Evolutionary conservation across 2,329 filamentous ascomycete genomes (phyloP), one percentile per base, ranked within the genome.

Genomic region (Bisporella sp.): DNA sequence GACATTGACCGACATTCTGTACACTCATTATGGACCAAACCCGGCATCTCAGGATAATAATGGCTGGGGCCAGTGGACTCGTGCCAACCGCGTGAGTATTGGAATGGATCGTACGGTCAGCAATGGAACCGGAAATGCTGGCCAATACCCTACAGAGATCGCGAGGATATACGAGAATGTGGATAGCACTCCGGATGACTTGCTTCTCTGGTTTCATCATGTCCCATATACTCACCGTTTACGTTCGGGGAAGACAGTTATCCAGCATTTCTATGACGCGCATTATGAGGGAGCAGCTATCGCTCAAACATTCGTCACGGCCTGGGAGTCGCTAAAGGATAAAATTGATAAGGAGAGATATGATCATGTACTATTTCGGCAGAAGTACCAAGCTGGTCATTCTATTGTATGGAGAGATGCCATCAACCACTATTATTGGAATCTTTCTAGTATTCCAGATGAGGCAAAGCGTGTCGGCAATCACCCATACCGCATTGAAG

Each of bases 141-240:
- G 81, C 0, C 82, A 87, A 58, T 89, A 88, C 59, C 82, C 83
- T 0, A 57, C 73, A 0, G 78, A 84, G 52, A 64, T 88, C 0
- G 77, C 79, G 0, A 63, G 69, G 3, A 64, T 69, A 58, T 88
- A 76, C 61, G 84, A 88, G 57, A 67, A 75, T 41, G 69, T 81
- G 13, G 73, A 76, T 11, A 82, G 78, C 0, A 87, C 84, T 0
- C 83, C 84, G 0, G 84, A 87, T 53, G 71, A 87, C 28, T 69
- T 88, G 1, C 65, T 88, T 2, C 70, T 88, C 2, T 89, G 84
- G 84, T 88, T 88, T 67, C 85, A 88, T 63, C 85, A 89, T 60
- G 81, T 88, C 0, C 75, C 76, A 4, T 89, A 85, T 62, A 85
- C 79, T 0, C 77, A 85, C 39, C 65, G 63, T 5, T 73, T 88